Conservation (phyloP, 1,139 yeast genomes). For the Kodamaea anthophila region DNA sequence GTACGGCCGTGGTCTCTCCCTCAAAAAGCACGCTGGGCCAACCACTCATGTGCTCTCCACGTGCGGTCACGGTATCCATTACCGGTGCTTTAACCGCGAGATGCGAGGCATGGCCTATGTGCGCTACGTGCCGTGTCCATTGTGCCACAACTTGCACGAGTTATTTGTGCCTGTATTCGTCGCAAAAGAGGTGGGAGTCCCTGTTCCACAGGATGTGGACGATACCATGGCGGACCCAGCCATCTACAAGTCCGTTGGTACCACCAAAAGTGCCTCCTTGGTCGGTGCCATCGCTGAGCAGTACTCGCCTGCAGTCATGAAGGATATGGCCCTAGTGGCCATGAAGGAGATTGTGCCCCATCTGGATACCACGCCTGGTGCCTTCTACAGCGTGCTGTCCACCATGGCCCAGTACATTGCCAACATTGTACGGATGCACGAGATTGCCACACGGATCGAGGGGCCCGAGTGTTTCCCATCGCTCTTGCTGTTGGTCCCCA, state of each 20-base stretch:
- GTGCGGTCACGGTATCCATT: conserved; percentile 70
- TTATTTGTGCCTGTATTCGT: conserved; percentile 38
- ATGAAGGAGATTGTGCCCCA: conserved; percentile 1
- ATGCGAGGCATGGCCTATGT: conserved; percentile 4
- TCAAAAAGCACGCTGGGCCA: conserved; percentile 3
- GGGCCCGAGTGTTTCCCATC: conserved; percentile 28
- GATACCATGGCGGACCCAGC: not conserved
- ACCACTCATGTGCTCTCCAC: conserved; percentile 37
- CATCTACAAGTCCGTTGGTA: not conserved
- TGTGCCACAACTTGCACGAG: conserved; percentile 52
- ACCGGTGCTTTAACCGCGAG: conserved; percentile 38
- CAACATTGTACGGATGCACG: conserved; percentile 52
- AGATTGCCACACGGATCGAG: conserved; percentile 45
- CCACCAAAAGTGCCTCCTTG: not conserved
- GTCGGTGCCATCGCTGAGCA: not conserved
- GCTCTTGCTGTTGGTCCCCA: conserved; percentile 30
- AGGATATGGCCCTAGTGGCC: not conserved
- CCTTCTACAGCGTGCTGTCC: conserved; percentile 17
- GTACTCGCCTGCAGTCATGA: not conserved
- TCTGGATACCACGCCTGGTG: conserved; percentile 4
- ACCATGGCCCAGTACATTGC: conserved; percentile 35
- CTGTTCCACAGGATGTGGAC: not conserved
- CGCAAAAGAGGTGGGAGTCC: not conserved
- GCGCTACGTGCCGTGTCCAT: conserved; percentile 48
- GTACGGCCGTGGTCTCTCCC: conserved; percentile 25